These are phyloP conservation scores for Hyparrhenia diplandra DNA, from an alignment of 176 grass and related monocot species.

Conservation along the genomic window DNA sequence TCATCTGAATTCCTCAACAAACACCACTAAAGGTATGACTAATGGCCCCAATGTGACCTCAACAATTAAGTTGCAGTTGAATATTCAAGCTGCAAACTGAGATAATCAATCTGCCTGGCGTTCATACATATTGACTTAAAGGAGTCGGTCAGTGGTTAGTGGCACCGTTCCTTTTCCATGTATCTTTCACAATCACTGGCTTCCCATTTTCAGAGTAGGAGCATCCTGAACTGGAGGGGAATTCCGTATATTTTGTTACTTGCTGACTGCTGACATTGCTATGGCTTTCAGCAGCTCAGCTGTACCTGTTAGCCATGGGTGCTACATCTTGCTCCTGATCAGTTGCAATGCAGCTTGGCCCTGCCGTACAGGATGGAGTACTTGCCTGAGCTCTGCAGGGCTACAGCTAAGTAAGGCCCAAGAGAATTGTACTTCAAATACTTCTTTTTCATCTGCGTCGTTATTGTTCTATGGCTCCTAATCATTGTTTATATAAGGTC, in stretches of 20 bases:
- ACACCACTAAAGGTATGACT: not conserved
- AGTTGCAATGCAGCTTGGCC: no score
- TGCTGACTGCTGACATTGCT: not conserved
- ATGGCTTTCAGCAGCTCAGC: no score
- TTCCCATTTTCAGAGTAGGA: not conserved
- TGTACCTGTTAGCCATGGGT: no score
- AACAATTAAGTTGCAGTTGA: not conserved
- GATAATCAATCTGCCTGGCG: conserved; percentile 20
- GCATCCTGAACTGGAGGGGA: not conserved
- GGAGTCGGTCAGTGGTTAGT: not conserved
- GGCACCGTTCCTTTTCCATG: not conserved
- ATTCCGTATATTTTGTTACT: conserved; percentile 12
- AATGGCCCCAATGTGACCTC: not conserved
- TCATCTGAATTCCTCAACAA: not conserved
- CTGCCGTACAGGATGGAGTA: no score
- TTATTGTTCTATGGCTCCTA: no score
- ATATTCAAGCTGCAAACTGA: not conserved
- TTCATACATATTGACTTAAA: not conserved
- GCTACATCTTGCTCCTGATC: no score
- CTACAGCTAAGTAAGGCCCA: no score
- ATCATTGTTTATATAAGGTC: not conserved
- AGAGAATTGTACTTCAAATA: no score
- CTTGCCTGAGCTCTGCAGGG: no score
- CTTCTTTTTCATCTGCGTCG: no score
- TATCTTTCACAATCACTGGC: not conserved